A percentile compares a stretch with the other conserved stretches of the same genome.
phyloP scores from a whole-genome alignment of 23 red algal genomes.

The Cyanidioschyzon merolae region DNA sequence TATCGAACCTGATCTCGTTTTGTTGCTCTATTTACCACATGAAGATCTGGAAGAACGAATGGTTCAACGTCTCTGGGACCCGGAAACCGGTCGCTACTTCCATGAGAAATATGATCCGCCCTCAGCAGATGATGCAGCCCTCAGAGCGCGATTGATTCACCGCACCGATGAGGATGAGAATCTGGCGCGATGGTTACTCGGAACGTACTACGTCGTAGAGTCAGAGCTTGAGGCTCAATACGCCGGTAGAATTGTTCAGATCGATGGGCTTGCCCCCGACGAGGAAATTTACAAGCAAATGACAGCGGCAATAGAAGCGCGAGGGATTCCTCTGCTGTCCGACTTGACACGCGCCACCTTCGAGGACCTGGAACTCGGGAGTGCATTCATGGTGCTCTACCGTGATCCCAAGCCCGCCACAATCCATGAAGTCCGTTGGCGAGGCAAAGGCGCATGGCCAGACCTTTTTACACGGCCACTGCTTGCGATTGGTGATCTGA shows the following conservation, averaged over 20 bases:
- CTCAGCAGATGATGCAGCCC: slow-evolving; percentile 30
- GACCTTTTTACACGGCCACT: slow-evolving; percentile 38
- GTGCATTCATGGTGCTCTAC: neutral
- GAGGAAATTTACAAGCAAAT: neutral
- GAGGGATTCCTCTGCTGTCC: neutral
- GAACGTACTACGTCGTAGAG: slow-evolving; percentile 9
- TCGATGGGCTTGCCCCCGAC: neutral
- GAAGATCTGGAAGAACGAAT: slow-evolving; percentile 66
- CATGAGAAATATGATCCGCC: slow-evolving; percentile 73
- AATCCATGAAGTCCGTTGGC: neutral
- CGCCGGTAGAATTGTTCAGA: neutral
- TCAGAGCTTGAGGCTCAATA: neutral
- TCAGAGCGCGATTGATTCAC: slow-evolving; percentile 40
- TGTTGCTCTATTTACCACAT: slow-evolving; percentile 66
- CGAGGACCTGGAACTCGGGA: neutral
- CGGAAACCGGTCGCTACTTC: slow-evolving; percentile 78
- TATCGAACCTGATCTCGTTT: slow-evolving; percentile 41
- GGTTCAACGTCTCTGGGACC: slow-evolving; percentile 63
- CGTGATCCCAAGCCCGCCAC: neutral
- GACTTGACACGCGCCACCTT: neutral
- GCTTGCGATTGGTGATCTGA: slow-evolving; percentile 47
- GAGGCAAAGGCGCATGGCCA: slow-evolving; percentile 10
- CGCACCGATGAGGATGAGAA: slow-evolving; percentile 79
- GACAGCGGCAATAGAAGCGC: neutral
- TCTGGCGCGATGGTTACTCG: slow-evolving; percentile 26